Percentiles rank a stretch among this genome's conserved stretches.
phyloP scores from a whole-genome alignment of 129 eudicot species.

The Erigeron canadensis region DNA sequence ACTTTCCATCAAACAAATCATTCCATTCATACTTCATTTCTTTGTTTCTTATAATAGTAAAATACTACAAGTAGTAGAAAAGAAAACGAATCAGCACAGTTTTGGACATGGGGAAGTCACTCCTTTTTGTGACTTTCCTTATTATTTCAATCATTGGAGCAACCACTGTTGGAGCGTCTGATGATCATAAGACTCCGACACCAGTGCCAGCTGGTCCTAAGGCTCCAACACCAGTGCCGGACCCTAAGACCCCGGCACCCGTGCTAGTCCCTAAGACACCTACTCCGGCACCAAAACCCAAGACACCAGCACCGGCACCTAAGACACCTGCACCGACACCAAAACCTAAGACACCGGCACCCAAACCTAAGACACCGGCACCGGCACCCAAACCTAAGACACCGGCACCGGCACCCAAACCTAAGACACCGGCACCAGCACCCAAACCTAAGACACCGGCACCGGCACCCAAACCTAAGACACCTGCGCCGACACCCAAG shows the following conservation, averaged over 20 bases:
- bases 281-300: background rate
- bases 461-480: background rate
- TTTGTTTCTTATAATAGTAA: background rate
- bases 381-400: background rate
- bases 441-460: slow-evolving; percentile 16
- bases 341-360: background rate
- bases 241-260: background rate
- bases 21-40: background rate
- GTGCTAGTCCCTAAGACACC: background rate
- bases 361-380: background rate
- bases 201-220: background rate
- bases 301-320: background rate
- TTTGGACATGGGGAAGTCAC: slow-evolving; percentile 32
- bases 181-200: background rate
- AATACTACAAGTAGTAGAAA: background rate
- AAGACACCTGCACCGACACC: background rate
- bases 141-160: slow-evolving; percentile 38
- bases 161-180: slow-evolving; percentile 26
- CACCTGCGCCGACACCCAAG: slow-evolving; percentile 4
- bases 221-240: background rate
- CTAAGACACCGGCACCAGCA: background rate
- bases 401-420: background rate
- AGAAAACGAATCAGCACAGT: background rate
- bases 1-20: background rate
- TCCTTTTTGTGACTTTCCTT: slow-evolving; percentile 44